Conservation (phyloP, 768 basidiomycete genomes). For the Kwoniella sp. region DNA sequence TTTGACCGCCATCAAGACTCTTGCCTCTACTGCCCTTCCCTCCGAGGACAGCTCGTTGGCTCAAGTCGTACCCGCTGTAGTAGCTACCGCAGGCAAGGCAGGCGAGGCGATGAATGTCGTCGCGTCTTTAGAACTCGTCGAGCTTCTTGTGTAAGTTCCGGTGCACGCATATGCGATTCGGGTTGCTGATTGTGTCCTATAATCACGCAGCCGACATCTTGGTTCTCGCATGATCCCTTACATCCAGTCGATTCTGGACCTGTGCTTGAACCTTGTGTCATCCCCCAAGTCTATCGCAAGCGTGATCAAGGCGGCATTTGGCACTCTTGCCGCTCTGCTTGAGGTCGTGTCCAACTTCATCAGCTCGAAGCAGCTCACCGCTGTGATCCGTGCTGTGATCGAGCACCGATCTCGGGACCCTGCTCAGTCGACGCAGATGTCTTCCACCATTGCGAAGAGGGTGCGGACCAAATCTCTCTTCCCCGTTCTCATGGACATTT, state of each 20-base stretch:
- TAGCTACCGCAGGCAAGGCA: constrained; percentile 46
- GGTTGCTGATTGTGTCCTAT: background rate
- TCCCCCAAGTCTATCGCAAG: constrained; percentile 12
- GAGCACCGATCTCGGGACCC: constrained; percentile 20
- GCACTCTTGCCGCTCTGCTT: constrained; percentile 64
- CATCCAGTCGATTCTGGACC: constrained; percentile 66
- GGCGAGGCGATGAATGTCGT: constrained; percentile 3
- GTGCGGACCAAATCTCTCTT: constrained; percentile 65
- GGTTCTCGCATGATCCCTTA: constrained; percentile 84
- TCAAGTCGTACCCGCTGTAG: constrained; percentile 59
- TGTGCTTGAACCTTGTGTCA: constrained; percentile 53
- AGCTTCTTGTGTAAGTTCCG: constrained; percentile 61
- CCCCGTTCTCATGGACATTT: constrained; percentile 57
- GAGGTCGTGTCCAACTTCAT: constrained; percentile 72
- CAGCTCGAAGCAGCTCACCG: constrained; percentile 39
- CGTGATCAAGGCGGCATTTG: constrained; percentile 26
- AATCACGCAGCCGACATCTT: constrained; percentile 59
- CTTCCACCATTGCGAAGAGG: constrained; percentile 66
- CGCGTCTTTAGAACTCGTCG: constrained; percentile 53
- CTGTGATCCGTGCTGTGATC: constrained; percentile 26
- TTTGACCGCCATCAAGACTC: constrained; percentile 60
- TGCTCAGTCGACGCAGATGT: constrained; percentile 51
- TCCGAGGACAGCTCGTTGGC: constrained; percentile 68
- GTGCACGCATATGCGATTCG: constrained; percentile 36
- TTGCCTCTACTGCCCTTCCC: constrained; percentile 59